Evolutionary conservation across 1,139 yeast genomes (phyloP), one percentile per base, ranked within the genome.

Genomic region (Trichomonascaceae sp.): DNA sequence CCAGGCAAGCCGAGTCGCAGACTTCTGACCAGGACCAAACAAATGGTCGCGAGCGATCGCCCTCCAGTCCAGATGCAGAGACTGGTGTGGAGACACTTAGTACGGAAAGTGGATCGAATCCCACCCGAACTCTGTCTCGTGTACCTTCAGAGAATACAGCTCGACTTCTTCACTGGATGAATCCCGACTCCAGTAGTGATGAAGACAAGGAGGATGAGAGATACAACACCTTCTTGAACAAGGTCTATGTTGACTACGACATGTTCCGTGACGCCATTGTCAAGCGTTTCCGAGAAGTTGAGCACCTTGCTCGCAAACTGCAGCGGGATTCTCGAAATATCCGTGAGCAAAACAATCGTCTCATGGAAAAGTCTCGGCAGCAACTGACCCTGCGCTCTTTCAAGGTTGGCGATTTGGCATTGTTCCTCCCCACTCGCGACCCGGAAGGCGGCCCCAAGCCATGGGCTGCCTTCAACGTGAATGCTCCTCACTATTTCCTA

Each of bases 401-500:
- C 54, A 69, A 69, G 40, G 58, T 60, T 13, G 82, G 77, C 14
- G 96, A 85, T 51, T 59, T 82, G 44, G 93, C 82, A 1, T 59
- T 87, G 37, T 87, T 87, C 51, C 59, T 87, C 41, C 94, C 93
- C 1, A 82, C 94, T 0, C 63, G 76, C 16, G 77, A 70, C 31
- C 62, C 61, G 17, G 47, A 51, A 9, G 37, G 54, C 2, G 56
- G 52, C 30, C 52, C 59, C 16, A 76, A 74, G 41, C 81, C 87
- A 2, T 81, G 93, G 93, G 89, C 92, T 0, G 89, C 89, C 0
- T 81, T 81, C 59, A 80, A 80, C 46, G 69, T 77, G 31, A 89
- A 84, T 0, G 77, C 85, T 0, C 87, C 89, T 1, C 87, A 80
- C 50, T 78, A 68, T 50, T 76, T 79, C 47, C 59, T 81, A 44